Conservation (phyloP, 2,329 filamentous ascomycete species). For the Colletotrichum ledebouriae region DNA sequence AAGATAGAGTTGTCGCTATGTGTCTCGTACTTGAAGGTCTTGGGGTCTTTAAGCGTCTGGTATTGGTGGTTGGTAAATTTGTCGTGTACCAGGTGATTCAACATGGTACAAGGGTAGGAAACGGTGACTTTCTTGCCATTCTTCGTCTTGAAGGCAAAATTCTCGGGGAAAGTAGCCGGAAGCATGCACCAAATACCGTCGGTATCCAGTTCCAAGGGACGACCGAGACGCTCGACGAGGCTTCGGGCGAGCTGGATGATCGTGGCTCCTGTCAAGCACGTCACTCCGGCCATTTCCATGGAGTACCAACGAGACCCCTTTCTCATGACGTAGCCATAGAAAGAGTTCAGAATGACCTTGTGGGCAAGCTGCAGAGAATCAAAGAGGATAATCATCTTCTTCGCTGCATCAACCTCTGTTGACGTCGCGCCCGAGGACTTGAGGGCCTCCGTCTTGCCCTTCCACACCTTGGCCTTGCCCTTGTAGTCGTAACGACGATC, state of each 20-base stretch:
- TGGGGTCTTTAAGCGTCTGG: conserved; percentile 85
- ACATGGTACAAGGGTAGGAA: conserved; percentile 98
- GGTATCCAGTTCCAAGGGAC: conserved; percentile 94
- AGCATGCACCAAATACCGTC: conserved; percentile 99
- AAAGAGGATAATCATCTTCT: conserved; percentile 98
- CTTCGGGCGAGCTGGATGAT: conserved; percentile 98
- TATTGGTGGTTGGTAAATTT: conserved; percentile 98
- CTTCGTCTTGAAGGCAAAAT: conserved; percentile 93
- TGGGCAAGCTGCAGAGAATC: conserved; percentile 97
- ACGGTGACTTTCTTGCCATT: conserved; percentile 97
- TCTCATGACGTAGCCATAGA: conserved; percentile 99
- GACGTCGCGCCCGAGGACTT: conserved; percentile 84
- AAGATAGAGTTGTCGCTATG: conserved; percentile 99
- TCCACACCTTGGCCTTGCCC: conserved; percentile 98
- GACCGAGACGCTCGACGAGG: conserved; percentile 91
- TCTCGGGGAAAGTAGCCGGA: conserved; percentile 95
- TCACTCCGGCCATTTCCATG: conserved; percentile 99
- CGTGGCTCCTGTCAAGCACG: conserved; percentile 92
- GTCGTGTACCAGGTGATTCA: conserved; percentile 96
- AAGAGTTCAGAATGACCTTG: conserved; percentile 99
- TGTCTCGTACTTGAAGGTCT: conserved; percentile 91
- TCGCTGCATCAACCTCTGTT: conserved; percentile 88
- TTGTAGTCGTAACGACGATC: conserved; percentile 99
- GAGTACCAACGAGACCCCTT: conserved; percentile 99
- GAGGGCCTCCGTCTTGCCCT: conserved; percentile 90